Percentiles rank a stretch among this genome's conserved stretches.
These are phyloP conservation scores for Aspergillus sergii DNA, from an alignment of 2,329 filamentous ascomycete genomes.

Conservation along the genomic window DNA sequence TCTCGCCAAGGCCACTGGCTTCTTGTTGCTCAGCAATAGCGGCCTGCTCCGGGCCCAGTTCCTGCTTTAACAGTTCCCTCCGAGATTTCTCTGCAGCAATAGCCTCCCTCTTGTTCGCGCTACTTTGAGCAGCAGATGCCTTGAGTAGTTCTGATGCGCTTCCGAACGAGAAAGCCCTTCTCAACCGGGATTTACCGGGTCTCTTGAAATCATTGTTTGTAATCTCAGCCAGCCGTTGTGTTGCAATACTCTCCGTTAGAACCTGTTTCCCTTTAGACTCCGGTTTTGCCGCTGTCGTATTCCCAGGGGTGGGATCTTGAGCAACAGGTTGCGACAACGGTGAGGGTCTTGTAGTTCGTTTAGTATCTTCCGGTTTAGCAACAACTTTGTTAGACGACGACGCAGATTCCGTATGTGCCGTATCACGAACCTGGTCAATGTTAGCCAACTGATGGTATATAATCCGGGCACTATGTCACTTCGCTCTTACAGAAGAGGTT, in stretches of 20 bases:
- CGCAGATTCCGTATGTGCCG: slow-evolving; percentile 23
- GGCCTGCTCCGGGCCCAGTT: slow-evolving; percentile 83
- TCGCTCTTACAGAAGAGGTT: slow-evolving; percentile 64
- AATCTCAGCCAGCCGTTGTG: slow-evolving; percentile 82
- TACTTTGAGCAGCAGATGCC: slow-evolving; percentile 69
- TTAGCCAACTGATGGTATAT: slow-evolving; percentile 2
- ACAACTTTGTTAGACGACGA: slow-evolving; percentile 22
- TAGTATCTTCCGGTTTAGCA: slow-evolving; percentile 67
- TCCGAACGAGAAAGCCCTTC: slow-evolving; percentile 93
- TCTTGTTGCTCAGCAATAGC: slow-evolving; percentile 92
- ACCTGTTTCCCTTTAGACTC: slow-evolving; percentile 35
- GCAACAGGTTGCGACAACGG: slow-evolving; percentile 71
- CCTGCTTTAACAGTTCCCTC: slow-evolving; percentile 65
- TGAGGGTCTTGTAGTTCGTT: slow-evolving; percentile 68
- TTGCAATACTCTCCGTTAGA: slow-evolving; percentile 65
- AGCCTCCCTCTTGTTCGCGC: slow-evolving; percentile 44
- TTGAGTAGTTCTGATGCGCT: slow-evolving; percentile 88
- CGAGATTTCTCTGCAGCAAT: slow-evolving; percentile 60
- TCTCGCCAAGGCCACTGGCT: slow-evolving; percentile 85
- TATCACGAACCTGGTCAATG: slow-evolving; percentile 26
- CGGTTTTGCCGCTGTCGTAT: slow-evolving; percentile 20
- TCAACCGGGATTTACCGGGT: slow-evolving; percentile 82
- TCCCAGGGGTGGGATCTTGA: slow-evolving; percentile 41
- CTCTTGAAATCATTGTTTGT: slow-evolving; percentile 76
- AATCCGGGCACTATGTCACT: no score